Percentiles rank a stretch among this genome's conserved stretches.
Conservation (phyloP, 2,329 filamentous ascomycete species). For the Penicillium sp. region DNA sequence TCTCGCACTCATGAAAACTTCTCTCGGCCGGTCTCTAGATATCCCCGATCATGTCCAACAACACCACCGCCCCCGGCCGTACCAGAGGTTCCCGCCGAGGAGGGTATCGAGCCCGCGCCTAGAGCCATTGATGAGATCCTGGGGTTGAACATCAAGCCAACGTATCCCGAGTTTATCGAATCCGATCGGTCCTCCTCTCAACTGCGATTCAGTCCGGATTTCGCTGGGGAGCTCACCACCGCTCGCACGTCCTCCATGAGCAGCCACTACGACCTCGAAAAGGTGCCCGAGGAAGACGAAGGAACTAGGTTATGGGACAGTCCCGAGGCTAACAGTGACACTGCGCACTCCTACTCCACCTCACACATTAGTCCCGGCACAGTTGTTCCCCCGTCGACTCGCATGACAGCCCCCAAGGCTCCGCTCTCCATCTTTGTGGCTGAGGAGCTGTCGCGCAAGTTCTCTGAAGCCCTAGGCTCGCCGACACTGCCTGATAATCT, state of each 20-base stretch:
- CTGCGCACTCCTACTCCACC: slow-evolving; percentile 20
- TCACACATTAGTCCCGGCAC: slow-evolving; percentile 19
- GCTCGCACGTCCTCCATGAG: slow-evolving; percentile 45
- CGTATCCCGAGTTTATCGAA: slow-evolving; percentile 35
- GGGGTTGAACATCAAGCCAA: slow-evolving; percentile 33
- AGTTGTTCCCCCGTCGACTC: slow-evolving; percentile 3
- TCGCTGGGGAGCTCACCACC: slow-evolving; percentile 41
- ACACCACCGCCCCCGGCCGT: slow-evolving; percentile 42
- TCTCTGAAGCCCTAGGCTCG: slow-evolving; percentile 50
- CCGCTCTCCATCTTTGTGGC: slow-evolving; percentile 36
- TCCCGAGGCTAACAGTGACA: slow-evolving; percentile 25
- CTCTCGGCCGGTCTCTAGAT: slow-evolving; percentile 52
- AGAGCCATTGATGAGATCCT: slow-evolving; percentile 45
- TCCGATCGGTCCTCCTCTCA: slow-evolving; percentile 24
- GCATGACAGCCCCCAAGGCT: slow-evolving; percentile 22
- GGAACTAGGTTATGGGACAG: slow-evolving; percentile 35
- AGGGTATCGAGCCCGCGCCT: slow-evolving; percentile 37
- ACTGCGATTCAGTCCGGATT: slow-evolving; percentile 47
- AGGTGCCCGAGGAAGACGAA: slow-evolving; percentile 51
- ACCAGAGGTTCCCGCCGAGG: slow-evolving; percentile 34
- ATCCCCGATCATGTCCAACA: slow-evolving; percentile 42
- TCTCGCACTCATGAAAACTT: slow-evolving; percentile 55
- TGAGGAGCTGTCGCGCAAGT: slow-evolving; percentile 39
- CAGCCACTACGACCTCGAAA: slow-evolving; percentile 43
- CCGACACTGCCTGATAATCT: slow-evolving; percentile 37